phyloP scores from a whole-genome alignment of 805 yeast species.

The Saturnispora besseyi region DNA sequence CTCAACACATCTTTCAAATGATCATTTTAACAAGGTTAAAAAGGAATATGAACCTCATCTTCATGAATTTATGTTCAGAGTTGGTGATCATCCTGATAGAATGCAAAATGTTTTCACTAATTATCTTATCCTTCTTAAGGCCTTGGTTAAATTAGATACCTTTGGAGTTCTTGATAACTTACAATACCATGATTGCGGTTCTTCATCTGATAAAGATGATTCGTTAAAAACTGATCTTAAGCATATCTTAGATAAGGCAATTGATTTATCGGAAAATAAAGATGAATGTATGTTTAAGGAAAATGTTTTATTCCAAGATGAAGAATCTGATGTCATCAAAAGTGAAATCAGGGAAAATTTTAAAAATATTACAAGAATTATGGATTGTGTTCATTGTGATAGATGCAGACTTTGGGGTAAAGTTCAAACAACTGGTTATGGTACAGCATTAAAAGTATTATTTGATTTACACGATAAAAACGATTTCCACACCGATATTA shows the following conservation, averaged over 20 bases:
- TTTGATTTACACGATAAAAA: constrained; percentile 60
- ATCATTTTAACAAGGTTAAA: constrained; percentile 57
- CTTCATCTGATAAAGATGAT: constrained; percentile 24
- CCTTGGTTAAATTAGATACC: constrained; percentile 51
- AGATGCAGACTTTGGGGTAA: constrained; percentile 98
- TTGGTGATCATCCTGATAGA: constrained; percentile 85
- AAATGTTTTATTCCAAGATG: constrained; percentile 37
- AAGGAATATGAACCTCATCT: constrained; percentile 81
- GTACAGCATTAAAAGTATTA: constrained; percentile 85
- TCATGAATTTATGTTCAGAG: constrained; percentile 75
- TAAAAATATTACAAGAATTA: constrained; percentile 80
- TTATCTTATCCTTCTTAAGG: constrained; percentile 77
- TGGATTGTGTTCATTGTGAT: constrained; percentile 99
- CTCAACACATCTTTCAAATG: constrained; percentile 85
- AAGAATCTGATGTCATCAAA: constrained; percentile 48
- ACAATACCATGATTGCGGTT: constrained; percentile 21
- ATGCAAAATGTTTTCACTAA: constrained; percentile 85
- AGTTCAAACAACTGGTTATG: constrained; percentile 94
- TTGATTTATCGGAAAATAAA: constrained; percentile 17
- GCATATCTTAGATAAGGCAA: constrained; percentile 24
- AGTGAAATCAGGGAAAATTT: constrained; percentile 82
- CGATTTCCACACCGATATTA: constrained; percentile 36
- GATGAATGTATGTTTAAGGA: constrained; percentile 34
- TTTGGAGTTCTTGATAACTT: constrained; percentile 24
- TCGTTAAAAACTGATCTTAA: constrained; percentile 25